Base-by-base conservation (phyloP, 352 stramenopile genomes). In the Phytophthora crassamura region DNA sequence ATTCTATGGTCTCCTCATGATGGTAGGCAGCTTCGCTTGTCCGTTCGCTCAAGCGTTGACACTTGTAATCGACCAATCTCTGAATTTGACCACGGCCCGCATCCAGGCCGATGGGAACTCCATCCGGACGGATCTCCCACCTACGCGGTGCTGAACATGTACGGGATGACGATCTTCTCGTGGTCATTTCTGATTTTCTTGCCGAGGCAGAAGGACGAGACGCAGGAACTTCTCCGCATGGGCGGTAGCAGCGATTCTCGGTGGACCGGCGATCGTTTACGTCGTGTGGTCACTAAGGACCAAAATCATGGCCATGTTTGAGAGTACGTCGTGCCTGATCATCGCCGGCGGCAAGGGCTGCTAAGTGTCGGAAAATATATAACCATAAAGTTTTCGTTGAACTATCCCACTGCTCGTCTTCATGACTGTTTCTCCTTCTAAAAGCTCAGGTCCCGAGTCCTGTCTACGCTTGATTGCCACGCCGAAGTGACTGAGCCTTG, bases 221-320 rank as follows among this genome's bases (percentile, higher is more conserved):
- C 64, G 32, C 67, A 73, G 55, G 52, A 71, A 28, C 58, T 79
- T 9, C 38, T 67, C 11, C 64, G 62, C 35, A 72, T 42, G 0
- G 69, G 73, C 33, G 69, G 73, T n/a, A 66, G 46, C 18, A 78
- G 65, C 62, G 46, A 43, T 76, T 33, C 20, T 75, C 7, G 69
- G 69, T 16, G 43, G 15, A 6, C 15, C 74, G 33, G 77, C 67
- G 14, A 55, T 84, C 7, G 43, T 46, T 22, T 75, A 69, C 47
- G 51, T 83, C 12, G 38, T 65, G 6, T 80, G 70, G 64, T 77
- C 71, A 1, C 30, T 78, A 35, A 77, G 67, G 69, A 69, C 63
- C 40, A 77, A 78, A 53, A 68, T 75, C 28, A 70, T 80, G 59
- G 71, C 63, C 33, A 80, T 80, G 32, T 78, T 56, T 55, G 60